Evolutionary conservation across 73 alveolate species (phyloP).

Genomic region (Tetrahymena malaccensis): DNA sequence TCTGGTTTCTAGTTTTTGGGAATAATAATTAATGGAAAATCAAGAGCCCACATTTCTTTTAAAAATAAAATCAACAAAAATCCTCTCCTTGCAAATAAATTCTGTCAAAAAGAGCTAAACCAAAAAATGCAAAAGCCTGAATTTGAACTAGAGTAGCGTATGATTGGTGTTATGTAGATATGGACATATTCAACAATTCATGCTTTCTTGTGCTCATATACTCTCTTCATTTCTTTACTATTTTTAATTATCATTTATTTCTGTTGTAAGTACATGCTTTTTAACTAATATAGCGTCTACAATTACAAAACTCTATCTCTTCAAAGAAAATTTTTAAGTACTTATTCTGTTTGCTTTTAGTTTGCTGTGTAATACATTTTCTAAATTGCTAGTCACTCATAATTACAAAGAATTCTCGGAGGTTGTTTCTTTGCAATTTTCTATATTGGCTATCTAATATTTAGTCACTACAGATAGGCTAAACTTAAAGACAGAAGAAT

Average conservation of each 20-base stretch:
- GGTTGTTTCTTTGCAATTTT: neutral
- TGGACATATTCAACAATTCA: neutral
- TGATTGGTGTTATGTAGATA: neutral
- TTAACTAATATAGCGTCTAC: neutral
- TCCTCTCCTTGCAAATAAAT: neutral
- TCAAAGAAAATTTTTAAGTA: neutral
- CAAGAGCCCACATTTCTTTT: neutral
- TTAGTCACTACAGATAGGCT: neutral
- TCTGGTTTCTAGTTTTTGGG: neutral
- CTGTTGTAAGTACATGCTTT: neutral
- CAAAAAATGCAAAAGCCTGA: neutral
- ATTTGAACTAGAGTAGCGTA: neutral
- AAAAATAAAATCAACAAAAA: neutral
- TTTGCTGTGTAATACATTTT: neutral
- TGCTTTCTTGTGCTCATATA: neutral
- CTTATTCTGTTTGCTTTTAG: neutral
- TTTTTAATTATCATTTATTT: neutral
- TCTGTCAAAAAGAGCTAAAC: neutral
- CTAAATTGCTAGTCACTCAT: neutral
- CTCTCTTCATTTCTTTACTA: neutral
- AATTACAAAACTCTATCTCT: neutral
- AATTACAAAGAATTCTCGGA: neutral
- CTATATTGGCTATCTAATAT: neutral
- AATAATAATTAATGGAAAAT: neutral
- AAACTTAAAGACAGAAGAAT: neutral